A percentile compares a stretch with the other conserved stretches of the same genome.
Evolutionary conservation across 2,329 filamentous ascomycete species (phyloP).

Genomic region (Rhinocladiella mackenziei): DNA sequence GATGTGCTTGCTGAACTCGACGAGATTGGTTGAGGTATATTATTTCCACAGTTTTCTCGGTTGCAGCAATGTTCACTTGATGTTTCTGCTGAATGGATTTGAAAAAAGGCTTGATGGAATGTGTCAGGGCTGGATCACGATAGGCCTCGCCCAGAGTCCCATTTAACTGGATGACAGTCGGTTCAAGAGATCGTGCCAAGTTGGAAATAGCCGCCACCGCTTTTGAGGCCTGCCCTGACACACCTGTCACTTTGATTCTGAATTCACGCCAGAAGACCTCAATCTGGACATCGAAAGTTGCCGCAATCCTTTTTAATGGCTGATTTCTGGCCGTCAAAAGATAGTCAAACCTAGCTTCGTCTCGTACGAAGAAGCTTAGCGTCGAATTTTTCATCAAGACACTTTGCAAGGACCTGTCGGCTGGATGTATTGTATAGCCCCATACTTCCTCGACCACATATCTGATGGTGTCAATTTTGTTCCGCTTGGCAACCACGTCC

Average conservation of each 20-base stretch:
- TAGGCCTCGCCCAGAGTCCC: slow-evolving; percentile 2
- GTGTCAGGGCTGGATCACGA: slow-evolving; percentile 6
- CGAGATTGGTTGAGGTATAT: slow-evolving; percentile 5
- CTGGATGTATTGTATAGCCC: slow-evolving; percentile 13
- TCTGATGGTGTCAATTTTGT: slow-evolving; percentile 8
- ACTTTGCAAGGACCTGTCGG: background rate
- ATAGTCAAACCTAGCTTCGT: slow-evolving; percentile 12
- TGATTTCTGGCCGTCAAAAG: slow-evolving; percentile 12
- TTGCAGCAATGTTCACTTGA: slow-evolving; percentile 11
- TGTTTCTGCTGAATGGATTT: slow-evolving; percentile 16
- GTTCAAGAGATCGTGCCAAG: slow-evolving; percentile 6
- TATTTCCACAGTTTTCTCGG: slow-evolving; percentile 8
- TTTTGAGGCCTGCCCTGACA: background rate
- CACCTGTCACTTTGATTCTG: slow-evolving; percentile 10
- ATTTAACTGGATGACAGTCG: slow-evolving; percentile 5
- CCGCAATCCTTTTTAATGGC: slow-evolving; percentile 16
- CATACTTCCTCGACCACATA: slow-evolving; percentile 21
- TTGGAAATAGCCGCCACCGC: slow-evolving; percentile 6
- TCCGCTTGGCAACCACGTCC: background rate
- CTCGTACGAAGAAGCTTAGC: slow-evolving; percentile 4
- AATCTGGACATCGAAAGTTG: slow-evolving; percentile 14
- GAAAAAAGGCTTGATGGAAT: slow-evolving; percentile 10
- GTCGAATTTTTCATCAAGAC: slow-evolving; percentile 2
- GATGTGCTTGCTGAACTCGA: slow-evolving; percentile 15
- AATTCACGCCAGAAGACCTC: slow-evolving; percentile 9